Evolutionary conservation across 1,284 basidiomycete species (phyloP), one percentile per base, ranked within the genome.

Genomic region (Papiliotrema laurentii): DNA sequence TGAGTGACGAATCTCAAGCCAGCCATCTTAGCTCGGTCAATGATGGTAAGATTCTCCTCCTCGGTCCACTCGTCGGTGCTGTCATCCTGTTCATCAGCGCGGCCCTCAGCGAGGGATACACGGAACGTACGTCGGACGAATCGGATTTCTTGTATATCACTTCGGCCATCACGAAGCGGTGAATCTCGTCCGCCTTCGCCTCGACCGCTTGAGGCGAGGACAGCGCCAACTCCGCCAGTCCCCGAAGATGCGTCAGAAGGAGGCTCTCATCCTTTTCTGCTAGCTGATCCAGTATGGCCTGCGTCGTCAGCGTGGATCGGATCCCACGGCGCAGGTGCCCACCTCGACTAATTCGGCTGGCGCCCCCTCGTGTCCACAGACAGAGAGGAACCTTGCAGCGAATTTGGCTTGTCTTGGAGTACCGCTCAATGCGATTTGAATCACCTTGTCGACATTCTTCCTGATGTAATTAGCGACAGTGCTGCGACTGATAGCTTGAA

Each of bases 341-440:
- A 91, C 91, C 55, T 86, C 80, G 38, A 89, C 78, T 2, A 87
- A 72, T 11, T 80, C 72, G 0, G 60, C 60, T 54, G 83, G 83
- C 0, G 79, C 77, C 4, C 80, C 77, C 13, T 77, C 75, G 35
- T 82, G 76, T 50, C 80, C 81, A 36, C 77, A 77, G 55, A 79
- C 78, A 0, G 86, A 82, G 9, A 97, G 63, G 41, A 92, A 76
- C 22, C 90, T 82, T 1, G 88, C 83, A 0, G 91, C 89, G 69
- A 89, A 93, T 70, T 97, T 97, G 19, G 91, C 87, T 61, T 87
- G 83, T 18, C 81, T 77, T 18, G 77, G 76, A 28, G 85, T 82
- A 1, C 82, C 79, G 10, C 81, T 79, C 28, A 83, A 68, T 0
- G 82, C 85, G 56, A 84, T 80, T 26, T 80, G 77, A 47, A 75